These are phyloP conservation scores for Amanita pallidorosea DNA, from an alignment of 768 basidiomycete genomes.

Conservation along the genomic window DNA sequence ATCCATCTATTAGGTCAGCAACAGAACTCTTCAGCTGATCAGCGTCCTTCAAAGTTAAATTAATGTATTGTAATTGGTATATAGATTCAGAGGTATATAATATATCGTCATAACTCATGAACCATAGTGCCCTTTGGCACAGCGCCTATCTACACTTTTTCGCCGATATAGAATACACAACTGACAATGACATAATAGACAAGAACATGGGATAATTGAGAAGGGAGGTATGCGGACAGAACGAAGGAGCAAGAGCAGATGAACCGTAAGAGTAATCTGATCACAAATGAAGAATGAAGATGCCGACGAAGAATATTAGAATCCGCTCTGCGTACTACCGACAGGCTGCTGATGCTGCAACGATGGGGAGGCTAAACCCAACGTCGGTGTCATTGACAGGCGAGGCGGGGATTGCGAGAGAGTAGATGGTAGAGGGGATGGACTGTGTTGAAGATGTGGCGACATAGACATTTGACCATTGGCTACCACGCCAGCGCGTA, in stretches of 20 bases:
- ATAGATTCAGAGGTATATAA: constrained; percentile 6
- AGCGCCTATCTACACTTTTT: constrained; percentile 1
- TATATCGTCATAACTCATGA: constrained; percentile 7
- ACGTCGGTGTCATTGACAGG: constrained; percentile 36
- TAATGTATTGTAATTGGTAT: constrained; percentile 6
- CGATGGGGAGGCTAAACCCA: constrained; percentile 44
- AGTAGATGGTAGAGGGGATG: constrained; percentile 33
- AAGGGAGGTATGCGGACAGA: background rate
- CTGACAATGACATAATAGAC: constrained; percentile 3
- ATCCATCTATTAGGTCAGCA: no score
- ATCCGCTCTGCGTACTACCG: constrained; percentile 40
- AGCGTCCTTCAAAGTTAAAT: background rate
- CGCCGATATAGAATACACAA: constrained; percentile 4
- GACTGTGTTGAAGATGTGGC: constrained; percentile 38
- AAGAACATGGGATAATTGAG: constrained; percentile 3
- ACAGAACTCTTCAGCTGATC: no score
- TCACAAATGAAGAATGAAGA: background rate
- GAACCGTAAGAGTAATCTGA: background rate
- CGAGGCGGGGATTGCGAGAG: constrained; percentile 38
- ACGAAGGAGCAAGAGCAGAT: background rate
- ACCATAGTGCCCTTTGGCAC: background rate
- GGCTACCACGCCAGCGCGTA: constrained; percentile 15
- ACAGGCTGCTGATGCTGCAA: constrained; percentile 44
- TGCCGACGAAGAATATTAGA: constrained; percentile 19
- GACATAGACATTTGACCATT: constrained; percentile 39